These are phyloP conservation scores for Penicillium corylophilum DNA, from an alignment of 2,329 filamentous ascomycete genomes.

Conservation along the genomic window DNA sequence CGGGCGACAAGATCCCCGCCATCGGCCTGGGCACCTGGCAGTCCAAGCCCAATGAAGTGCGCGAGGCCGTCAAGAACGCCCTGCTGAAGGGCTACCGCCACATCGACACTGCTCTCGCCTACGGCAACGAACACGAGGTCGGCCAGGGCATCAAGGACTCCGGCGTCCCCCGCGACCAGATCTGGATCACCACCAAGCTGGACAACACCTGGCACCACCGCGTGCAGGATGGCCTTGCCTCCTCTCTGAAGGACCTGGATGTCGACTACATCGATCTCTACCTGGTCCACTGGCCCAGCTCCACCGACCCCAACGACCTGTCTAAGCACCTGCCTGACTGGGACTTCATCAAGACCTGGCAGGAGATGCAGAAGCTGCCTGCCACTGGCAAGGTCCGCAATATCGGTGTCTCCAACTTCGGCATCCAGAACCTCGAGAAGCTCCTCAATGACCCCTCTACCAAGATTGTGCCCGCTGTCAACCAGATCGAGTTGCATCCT, in stretches of 20 bases:
- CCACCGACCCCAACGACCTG: slow-evolving; percentile 52
- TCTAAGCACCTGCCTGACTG: slow-evolving; percentile 70
- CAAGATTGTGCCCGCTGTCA: slow-evolving; percentile 51
- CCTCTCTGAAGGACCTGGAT: slow-evolving; percentile 63
- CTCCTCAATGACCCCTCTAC: slow-evolving; percentile 66
- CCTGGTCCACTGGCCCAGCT: slow-evolving; percentile 66
- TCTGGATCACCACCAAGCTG: slow-evolving; percentile 69
- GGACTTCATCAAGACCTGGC: slow-evolving; percentile 78
- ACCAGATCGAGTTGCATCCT: slow-evolving; percentile 56
- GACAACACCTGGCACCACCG: slow-evolving; percentile 65
- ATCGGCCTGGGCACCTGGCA: slow-evolving; percentile 58
- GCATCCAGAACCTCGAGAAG: slow-evolving; percentile 74
- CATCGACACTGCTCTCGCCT: slow-evolving; percentile 54
- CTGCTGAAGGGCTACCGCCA: slow-evolving; percentile 55
- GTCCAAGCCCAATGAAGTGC: slow-evolving; percentile 53
- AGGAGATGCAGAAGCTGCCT: slow-evolving; percentile 47
- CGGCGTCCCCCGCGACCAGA: slow-evolving; percentile 63
- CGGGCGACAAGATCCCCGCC: slow-evolving; percentile 49
- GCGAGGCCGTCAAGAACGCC: slow-evolving; percentile 49
- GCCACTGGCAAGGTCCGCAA: slow-evolving; percentile 65
- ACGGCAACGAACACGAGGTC: slow-evolving; percentile 67
- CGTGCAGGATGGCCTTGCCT: slow-evolving; percentile 62
- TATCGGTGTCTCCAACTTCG: slow-evolving; percentile 86
- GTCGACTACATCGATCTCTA: slow-evolving; percentile 71
- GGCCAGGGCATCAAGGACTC: slow-evolving; percentile 65